These are phyloP conservation scores for Sanghuangporus sanghuang DNA, from an alignment of 1,284 basidiomycete species.

Conservation along the genomic window DNA sequence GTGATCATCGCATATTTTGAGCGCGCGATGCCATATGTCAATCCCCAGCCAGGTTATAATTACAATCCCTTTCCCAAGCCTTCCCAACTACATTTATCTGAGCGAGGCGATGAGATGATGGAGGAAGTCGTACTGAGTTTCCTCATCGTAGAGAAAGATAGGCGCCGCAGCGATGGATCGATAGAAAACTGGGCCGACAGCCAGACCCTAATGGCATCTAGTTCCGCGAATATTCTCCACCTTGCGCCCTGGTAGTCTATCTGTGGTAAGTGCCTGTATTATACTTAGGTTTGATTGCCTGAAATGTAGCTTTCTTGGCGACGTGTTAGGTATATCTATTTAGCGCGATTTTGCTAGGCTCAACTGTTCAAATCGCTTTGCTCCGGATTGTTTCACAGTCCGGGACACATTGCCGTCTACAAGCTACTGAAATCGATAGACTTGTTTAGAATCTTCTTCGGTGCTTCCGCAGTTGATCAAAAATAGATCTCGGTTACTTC, in stretches of 20 bases:
- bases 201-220: not conserved
- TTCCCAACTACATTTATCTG: constrained; percentile 1
- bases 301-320: not conserved
- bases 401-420: too few species aligned
- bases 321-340: too few species aligned
- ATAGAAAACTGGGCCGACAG: not conserved
- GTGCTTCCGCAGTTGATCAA: too few species aligned
- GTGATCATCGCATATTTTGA: constrained; percentile 10
- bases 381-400: too few species aligned
- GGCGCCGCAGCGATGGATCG: not conserved
- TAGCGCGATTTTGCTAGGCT: too few species aligned
- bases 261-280: not conserved
- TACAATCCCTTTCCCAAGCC: constrained; percentile 10
- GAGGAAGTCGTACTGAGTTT: constrained; percentile 11
- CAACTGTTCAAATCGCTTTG: too few species aligned
- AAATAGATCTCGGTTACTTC: too few species aligned
- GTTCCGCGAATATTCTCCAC: not conserved
- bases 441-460: too few species aligned
- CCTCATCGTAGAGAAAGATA: constrained; percentile 11
- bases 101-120: not conserved
- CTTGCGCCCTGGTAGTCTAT: not conserved
- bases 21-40: constrained; percentile 11
- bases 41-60: constrained; percentile 3
- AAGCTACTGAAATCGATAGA: too few species aligned
- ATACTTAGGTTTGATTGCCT: not conserved